phyloP scores from a whole-genome alignment of 805 yeast genomes.

The Monosporozyma servazzii region DNA sequence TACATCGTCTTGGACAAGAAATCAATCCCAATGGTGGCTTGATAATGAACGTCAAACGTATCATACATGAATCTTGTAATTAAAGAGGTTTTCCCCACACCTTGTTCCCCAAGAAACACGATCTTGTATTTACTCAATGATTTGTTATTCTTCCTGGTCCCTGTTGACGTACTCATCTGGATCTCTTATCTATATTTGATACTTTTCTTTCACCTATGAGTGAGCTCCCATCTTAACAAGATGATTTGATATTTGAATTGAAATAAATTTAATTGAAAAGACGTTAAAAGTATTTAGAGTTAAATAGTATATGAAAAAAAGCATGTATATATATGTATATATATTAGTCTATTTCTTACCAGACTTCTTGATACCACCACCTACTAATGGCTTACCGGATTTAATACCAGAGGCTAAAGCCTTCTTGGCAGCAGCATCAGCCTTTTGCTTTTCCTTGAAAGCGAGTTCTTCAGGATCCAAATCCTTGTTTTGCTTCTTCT shows the following conservation, averaged over 20 bases:
- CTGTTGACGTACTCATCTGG: not conserved
- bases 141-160: slow-evolving; percentile 11
- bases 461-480: slow-evolving; percentile 83
- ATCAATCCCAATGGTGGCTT: slow-evolving; percentile 95
- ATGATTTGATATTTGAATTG: not conserved
- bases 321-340: not conserved
- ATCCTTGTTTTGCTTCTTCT: slow-evolving; percentile 66
- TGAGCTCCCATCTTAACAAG: not conserved
- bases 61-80: slow-evolving; percentile 98
- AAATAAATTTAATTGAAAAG: not conserved
- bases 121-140: slow-evolving; percentile 62
- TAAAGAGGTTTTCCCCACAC: slow-evolving; percentile 92
- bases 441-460: slow-evolving; percentile 87
- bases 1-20: slow-evolving; percentile 92
- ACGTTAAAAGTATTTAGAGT: not conserved
- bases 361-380: slow-evolving; percentile 94
- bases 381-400: slow-evolving; percentile 83
- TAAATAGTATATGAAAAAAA: too few species aligned
- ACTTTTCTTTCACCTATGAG: not conserved
- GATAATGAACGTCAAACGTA: slow-evolving; percentile 88
- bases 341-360: slow-evolving; percentile 38
- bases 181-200: not conserved
- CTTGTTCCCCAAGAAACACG: slow-evolving; percentile 93
- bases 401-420: slow-evolving; percentile 80
- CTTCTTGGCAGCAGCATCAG: slow-evolving; percentile 88